Evolutionary conservation across 164 flowering plant genomes (phyloP), one percentile per base, ranked within the genome.

Genomic region (Umbellularia californica): DNA sequence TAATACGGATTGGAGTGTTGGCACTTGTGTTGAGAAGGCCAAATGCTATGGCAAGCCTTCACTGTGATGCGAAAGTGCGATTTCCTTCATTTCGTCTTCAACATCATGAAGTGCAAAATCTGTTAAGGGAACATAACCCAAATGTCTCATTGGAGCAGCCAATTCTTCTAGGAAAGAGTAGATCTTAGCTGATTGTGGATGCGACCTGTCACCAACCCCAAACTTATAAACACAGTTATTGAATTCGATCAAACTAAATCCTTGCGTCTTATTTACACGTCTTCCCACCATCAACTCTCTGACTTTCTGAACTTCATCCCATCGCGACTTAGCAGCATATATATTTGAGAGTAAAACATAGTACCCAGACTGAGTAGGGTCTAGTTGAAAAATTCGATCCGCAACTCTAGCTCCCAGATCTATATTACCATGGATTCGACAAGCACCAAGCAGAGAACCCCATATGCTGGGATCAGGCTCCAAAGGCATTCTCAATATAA

Each of bases 21-120:
- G 65, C 20, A 30, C 30, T 20, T 1, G 71, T 50, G 58, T 76
- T 76, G 24, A 72, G n/a, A 41, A 76, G 64, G 28, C 50, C 78
- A 55, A 76, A 72, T 14, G 78, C 78, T 71, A 76, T 67, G 20
- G 78, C 78, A 24, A 76, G 71, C 55, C 75, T 50, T 76, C 78
- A 65, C 78, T 76, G 58, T 76, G 78, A 65, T 76, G 72, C 52
- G 67, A 19, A 11, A 76, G 70, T 22, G 71, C 47, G 3, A 64
- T 62, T 71, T 76, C 78, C 65, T 76, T 76, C 67, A 58, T 72
- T 35, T 76, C 78, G 7, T 76, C 75, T 58, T 76, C 78, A 30
- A 76, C 65, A 35, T 76, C 78, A 76, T 76, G 78, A 72, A 76
- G 75, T 11, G 65, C 78, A 55, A 65, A 76, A 58, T 76, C 74